These are phyloP conservation scores for Rachicladosporium sp. DNA, from an alignment of 2,329 filamentous ascomycete genomes.

Conservation along the genomic window DNA sequence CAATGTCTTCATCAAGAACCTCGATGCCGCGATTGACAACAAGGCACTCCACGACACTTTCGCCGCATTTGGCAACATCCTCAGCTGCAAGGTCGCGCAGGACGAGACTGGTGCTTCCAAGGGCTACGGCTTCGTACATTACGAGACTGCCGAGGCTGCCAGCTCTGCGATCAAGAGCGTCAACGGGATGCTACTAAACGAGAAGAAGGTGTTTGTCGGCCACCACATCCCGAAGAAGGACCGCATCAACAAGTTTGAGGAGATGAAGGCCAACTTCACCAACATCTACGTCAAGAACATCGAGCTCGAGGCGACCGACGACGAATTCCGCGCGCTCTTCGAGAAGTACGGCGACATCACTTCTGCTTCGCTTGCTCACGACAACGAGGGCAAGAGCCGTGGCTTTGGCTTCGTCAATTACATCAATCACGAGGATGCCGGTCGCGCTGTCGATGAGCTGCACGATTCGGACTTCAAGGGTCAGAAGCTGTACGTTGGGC, in stretches of 20 bases:
- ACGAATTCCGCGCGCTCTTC: slow-evolving; percentile 89
- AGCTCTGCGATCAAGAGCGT: slow-evolving; percentile 98
- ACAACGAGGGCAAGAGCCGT: slow-evolving; percentile 90
- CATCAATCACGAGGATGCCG: slow-evolving; percentile 76
- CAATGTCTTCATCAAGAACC: slow-evolving; percentile 99
- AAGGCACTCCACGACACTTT: slow-evolving; percentile 99
- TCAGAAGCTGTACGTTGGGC: slow-evolving; percentile 93
- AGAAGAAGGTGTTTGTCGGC: slow-evolving; percentile 99
- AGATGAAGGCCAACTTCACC: slow-evolving; percentile 99
- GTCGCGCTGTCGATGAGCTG: slow-evolving; percentile 77
- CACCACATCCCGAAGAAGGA: slow-evolving; percentile 99
- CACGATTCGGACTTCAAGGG: slow-evolving; percentile 86
- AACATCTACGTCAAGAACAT: slow-evolving; percentile 99
- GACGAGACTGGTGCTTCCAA: slow-evolving; percentile 95
- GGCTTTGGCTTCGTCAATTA: slow-evolving; percentile 96
- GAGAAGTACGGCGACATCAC: slow-evolving; percentile 89
- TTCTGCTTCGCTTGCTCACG: slow-evolving; percentile 85
- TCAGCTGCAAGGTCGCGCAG: slow-evolving; percentile 98
- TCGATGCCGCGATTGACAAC: slow-evolving; percentile 97
- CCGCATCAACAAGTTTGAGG: slow-evolving; percentile 99
- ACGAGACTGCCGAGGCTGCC: slow-evolving; percentile 97
- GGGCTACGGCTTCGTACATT: slow-evolving; percentile 98
- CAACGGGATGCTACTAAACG: slow-evolving; percentile 98
- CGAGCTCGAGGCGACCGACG: slow-evolving; percentile 68
- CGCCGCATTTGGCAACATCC: slow-evolving; percentile 95